Conservation (phyloP, 805 yeast species). For the Ogataea allantospora region DNA sequence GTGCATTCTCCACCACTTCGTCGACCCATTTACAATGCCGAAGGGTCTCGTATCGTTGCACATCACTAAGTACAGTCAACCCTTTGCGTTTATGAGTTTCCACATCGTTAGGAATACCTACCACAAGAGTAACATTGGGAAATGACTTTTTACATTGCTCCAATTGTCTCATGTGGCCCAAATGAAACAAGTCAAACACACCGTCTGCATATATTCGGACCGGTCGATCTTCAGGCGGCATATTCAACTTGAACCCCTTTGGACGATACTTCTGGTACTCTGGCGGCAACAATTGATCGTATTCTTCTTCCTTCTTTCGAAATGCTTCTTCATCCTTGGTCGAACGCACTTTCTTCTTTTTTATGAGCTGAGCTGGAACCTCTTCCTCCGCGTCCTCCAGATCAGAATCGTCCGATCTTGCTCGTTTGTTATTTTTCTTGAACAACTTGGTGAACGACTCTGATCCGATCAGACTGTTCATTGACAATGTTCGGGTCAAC, state of each 20-base stretch:
- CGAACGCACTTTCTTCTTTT: constrained; percentile 8
- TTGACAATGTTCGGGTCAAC: constrained; percentile 15
- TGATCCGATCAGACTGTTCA: constrained; percentile 20
- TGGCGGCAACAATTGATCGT: constrained; percentile 64
- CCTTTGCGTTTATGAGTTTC: constrained; percentile 94
- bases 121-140: constrained; percentile 78
- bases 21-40: constrained; percentile 97
- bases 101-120: constrained; percentile 88
- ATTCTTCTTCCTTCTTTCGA: constrained; percentile 50
- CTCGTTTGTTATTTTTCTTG: constrained; percentile 16
- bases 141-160: constrained; percentile 95
- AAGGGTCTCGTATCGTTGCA: constrained; percentile 87
- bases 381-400: constrained; percentile 7
- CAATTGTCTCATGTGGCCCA: constrained; percentile 97
- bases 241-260: constrained; percentile 68
- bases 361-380: constrained; percentile 12
- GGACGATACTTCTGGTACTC: constrained; percentile 79
- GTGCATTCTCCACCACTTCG: constrained; percentile 91
- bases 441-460: constrained; percentile 26
- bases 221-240: constrained; percentile 84
- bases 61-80: constrained; percentile 82
- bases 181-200: constrained; percentile 91
- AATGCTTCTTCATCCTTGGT: constrained; percentile 28
- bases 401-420: constrained; percentile 18
- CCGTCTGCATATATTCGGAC: constrained; percentile 98